Percentiles rank a stretch among this genome's conserved stretches.
Conservation (phyloP, 768 basidiomycete genomes). For the Nevesoporus exiguus region DNA sequence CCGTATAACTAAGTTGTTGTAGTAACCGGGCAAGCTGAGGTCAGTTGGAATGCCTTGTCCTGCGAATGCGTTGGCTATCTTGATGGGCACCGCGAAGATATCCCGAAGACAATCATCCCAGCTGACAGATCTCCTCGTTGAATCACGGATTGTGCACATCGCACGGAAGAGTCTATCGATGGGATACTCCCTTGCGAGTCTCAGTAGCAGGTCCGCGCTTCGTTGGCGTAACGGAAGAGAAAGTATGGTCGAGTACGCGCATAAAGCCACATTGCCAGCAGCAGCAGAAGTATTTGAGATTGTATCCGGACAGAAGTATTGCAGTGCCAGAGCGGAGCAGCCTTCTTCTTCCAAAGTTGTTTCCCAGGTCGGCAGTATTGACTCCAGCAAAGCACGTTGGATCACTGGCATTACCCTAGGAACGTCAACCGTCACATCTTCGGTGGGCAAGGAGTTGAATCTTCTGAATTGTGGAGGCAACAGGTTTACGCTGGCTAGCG, state of each 20-base stretch:
- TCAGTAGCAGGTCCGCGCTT: constrained; percentile 50
- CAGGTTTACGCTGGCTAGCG: constrained; percentile 54
- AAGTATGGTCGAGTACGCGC: constrained; percentile 65
- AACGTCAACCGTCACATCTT: constrained; percentile 19
- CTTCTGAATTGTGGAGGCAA: constrained; percentile 55
- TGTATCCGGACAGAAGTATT: constrained; percentile 72
- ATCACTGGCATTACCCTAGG: constrained; percentile 45
- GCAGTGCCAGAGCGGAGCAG: constrained; percentile 46
- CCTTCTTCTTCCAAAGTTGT: constrained; percentile 47
- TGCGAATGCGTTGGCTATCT: constrained; percentile 68
- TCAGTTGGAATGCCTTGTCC: constrained; percentile 41
- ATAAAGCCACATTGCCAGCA: constrained; percentile 52
- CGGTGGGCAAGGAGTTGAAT: constrained; percentile 38
- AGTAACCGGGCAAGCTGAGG: constrained; percentile 58
- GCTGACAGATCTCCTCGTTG: constrained; percentile 31
- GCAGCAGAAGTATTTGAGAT: constrained; percentile 48
- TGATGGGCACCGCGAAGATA: constrained; percentile 65
- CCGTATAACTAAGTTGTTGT: constrained; percentile 48
- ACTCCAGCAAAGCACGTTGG: constrained; percentile 62
- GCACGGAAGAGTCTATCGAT: constrained; percentile 63
- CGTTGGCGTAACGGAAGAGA: constrained; percentile 46
- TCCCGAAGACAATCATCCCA: constrained; percentile 82
- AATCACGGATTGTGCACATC: constrained; percentile 36
- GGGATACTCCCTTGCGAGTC: constrained; percentile 60
- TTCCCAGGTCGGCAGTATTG: constrained; percentile 71